Percentiles rank a stretch among this genome's conserved stretches.
phyloP scores from a whole-genome alignment of 768 basidiomycete genomes.

The Macrolepiota dolichaula region DNA sequence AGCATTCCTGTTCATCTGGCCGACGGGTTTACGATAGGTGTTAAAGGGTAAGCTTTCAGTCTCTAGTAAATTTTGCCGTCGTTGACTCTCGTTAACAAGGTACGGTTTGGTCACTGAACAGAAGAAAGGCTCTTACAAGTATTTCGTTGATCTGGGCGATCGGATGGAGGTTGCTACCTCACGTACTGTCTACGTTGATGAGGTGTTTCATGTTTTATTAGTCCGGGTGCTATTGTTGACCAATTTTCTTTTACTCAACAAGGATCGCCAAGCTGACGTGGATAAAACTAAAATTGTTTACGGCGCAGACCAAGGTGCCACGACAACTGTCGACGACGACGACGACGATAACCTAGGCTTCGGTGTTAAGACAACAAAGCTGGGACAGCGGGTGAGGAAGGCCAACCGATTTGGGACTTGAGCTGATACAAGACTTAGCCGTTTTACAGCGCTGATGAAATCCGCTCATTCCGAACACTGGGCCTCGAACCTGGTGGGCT shows the following conservation, averaged over 20 bases:
- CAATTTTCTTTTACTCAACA: not conserved
- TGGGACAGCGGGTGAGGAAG: constrained; percentile 47
- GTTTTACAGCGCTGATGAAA: constrained; percentile 82
- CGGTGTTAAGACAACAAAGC: constrained; percentile 41
- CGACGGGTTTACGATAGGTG: constrained; percentile 68
- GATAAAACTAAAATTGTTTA: constrained; percentile 44
- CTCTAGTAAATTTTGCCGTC: not conserved
- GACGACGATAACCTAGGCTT: constrained; percentile 28
- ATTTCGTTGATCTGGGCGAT: constrained; percentile 78
- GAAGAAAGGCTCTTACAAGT: constrained; percentile 77
- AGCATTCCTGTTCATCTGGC: constrained; percentile 80
- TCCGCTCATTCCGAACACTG: constrained; percentile 77
- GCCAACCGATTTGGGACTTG: not conserved
- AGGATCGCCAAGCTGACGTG: constrained; percentile 46
- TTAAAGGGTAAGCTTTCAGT: constrained; percentile 63
- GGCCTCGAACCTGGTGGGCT: constrained; percentile 71
- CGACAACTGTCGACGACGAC: constrained; percentile 34
- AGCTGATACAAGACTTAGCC: constrained; percentile 44
- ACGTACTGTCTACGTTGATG: constrained; percentile 74
- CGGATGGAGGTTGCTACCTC: constrained; percentile 71
- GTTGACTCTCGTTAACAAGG: constrained; percentile 33
- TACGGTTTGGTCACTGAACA: constrained; percentile 90
- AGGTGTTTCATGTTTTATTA: constrained; percentile 38
- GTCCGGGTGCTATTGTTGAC: not conserved
- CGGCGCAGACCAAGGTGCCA: constrained; percentile 36